Evolutionary conservation across 129 eudicot genomes (phyloP), one percentile per base, ranked within the genome.

Genomic region (carrot (Daucus carota)): DNA sequence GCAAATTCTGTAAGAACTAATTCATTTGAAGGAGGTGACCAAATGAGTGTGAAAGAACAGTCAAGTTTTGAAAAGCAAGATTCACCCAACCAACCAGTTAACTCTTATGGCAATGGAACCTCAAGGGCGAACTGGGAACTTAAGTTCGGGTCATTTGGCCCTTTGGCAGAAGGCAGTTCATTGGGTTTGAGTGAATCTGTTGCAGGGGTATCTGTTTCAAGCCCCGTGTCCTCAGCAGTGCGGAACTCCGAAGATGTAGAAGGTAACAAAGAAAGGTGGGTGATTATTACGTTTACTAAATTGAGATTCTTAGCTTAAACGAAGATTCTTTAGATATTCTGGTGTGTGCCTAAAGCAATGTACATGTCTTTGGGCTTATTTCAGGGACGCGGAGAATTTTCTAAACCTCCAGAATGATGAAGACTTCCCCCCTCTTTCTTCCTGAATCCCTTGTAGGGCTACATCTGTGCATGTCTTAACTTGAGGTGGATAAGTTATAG

Each of bases 351-450:
- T 81, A 48, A 75, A 34, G 40, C 59, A 48, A 47, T 73, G 40
- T 43, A 60, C 34, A 28, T 60, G 36, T 43, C n/a, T 68, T 73
- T 72, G 57, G 44, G 54, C 7, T 57, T 63, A 63, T 63, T 85
- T 50, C 86, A 90, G 98, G 92, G 76, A 74, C 57, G 83, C 79
- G 54, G 88, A 83, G 52, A 78, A 80, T 79, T 76, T 87, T 28
- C 74, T 87, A 73, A 89, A 75, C 84, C 87, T 93, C 22, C 82
- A 93, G 92, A 88, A 84, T 38, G 97, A 93, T 74, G 94, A 86
- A 5, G 96, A 93, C 43, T 93, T 93, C 46, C 98, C 98, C 71
- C 95, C 98, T 60, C 80, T 93, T 75, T 82, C 92, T 15, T 74
- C 74, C 31, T 90, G 85, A 84, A 32, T 36, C 52, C 29, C 59